Conservation (phyloP, 108 stramenopile species). For the Skeletonema menzelii region DNA sequence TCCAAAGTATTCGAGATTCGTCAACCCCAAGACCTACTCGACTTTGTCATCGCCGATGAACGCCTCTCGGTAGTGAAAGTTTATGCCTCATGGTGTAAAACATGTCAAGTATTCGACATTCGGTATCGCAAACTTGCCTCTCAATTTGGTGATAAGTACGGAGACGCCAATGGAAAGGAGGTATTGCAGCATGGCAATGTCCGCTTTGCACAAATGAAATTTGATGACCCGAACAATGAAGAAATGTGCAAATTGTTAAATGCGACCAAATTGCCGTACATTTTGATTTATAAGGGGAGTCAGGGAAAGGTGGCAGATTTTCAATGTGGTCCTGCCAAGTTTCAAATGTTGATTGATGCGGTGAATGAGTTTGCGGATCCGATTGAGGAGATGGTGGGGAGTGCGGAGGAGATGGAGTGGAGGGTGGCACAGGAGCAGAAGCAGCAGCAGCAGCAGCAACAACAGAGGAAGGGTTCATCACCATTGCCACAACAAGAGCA, state of each 20-base stretch:
- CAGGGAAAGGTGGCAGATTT: constrained; percentile 46
- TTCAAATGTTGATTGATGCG: constrained; percentile 44
- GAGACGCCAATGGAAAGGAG: not conserved
- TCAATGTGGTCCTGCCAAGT: constrained; percentile 50
- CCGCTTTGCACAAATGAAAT: constrained; percentile 51
- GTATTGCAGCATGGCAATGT: constrained; percentile 20
- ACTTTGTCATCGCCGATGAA: constrained; percentile 51
- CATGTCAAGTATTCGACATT: constrained; percentile 42
- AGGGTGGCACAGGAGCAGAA: constrained; percentile 30
- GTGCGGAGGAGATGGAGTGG: constrained; percentile 41
- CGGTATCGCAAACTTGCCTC: constrained; percentile 45
- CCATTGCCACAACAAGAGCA: not conserved
- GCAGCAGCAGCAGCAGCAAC: constrained; percentile 5
- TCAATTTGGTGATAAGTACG: constrained; percentile 40
- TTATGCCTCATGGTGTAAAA: constrained; percentile 54
- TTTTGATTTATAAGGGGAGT: constrained; percentile 45
- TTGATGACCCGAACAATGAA: constrained; percentile 48
- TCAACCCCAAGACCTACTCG: constrained; percentile 49
- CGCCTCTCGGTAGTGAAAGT: constrained; percentile 49
- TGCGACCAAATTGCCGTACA: constrained; percentile 47
- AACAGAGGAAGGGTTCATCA: constrained; percentile 1
- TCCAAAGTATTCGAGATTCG: constrained; percentile 25
- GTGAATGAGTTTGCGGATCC: constrained; percentile 36
- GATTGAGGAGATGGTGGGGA: not conserved
- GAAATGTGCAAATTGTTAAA: constrained; percentile 46